Evolutionary conservation across 75 land plant genomes (phyloP).

Genomic region (Pinus taeda): DNA sequence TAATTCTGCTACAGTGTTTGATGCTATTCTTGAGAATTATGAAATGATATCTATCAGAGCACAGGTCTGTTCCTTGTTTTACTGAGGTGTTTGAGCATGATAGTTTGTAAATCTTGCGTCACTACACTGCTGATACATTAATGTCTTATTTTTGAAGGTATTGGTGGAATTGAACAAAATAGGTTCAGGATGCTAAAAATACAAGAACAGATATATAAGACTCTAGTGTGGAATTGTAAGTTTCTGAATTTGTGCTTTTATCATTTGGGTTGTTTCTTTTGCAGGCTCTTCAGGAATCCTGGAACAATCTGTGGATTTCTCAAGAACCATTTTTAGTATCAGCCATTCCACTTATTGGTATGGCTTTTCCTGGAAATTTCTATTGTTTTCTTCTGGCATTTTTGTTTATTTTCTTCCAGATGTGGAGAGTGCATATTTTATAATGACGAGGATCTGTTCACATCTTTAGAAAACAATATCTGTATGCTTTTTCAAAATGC

Average conservation of each 20-base stretch:
- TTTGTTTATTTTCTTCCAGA: neutral
- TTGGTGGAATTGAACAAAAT: neutral
- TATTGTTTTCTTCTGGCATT: neutral
- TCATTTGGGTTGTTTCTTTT: neutral
- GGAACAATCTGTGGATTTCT: conserved; percentile 23
- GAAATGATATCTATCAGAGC: conserved; percentile 17
- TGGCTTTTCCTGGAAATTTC: neutral
- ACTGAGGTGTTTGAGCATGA: neutral
- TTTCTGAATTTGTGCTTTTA: neutral
- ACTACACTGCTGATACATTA: neutral
- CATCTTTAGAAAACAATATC: neutral
- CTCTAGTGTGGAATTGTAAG: neutral
- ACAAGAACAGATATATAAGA: neutral
- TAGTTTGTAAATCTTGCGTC: neutral
- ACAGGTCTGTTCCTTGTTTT: conserved; percentile 17
- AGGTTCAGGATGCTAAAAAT: neutral
- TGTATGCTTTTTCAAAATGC: too few species aligned
- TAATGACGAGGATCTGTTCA: neutral
- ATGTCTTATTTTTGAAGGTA: neutral
- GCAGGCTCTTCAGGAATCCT: conserved; percentile 26
- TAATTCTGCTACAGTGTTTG: conserved; percentile 10
- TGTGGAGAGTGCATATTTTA: neutral
- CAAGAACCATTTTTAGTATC: conserved; percentile 17
- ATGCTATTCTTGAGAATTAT: conserved; percentile 14
- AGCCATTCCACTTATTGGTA: conserved; percentile 26